These are phyloP conservation scores for Penicillium mononematosum DNA, from an alignment of 495 filamentous ascomycete genomes.

Conservation along the genomic window DNA sequence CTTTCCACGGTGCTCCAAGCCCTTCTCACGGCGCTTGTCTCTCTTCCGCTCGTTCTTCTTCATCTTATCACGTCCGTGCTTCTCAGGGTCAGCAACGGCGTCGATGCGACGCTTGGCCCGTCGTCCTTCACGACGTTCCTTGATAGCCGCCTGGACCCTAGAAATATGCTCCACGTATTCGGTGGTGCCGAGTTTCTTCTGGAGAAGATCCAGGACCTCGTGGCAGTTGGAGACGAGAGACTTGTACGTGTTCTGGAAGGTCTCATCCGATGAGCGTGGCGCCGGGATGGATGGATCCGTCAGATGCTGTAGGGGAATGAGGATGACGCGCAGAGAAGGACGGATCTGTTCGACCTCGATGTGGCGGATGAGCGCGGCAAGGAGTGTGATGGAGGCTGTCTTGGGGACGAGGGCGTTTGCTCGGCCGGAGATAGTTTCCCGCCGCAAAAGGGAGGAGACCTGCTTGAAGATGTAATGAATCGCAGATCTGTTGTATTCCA, in stretches of 20 bases:
- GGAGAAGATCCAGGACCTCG: slow-evolving; percentile 70
- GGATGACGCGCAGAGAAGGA: slow-evolving; percentile 59
- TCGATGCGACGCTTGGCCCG: slow-evolving; percentile 83
- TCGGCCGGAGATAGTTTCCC: slow-evolving; percentile 65
- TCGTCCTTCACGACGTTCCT: slow-evolving; percentile 66
- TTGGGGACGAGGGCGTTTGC: slow-evolving; percentile 65
- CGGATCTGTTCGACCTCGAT: slow-evolving; percentile 56
- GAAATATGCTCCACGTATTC: slow-evolving; percentile 69
- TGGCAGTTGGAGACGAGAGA: slow-evolving; percentile 63
- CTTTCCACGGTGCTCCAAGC: slow-evolving; percentile 62
- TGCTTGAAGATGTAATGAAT: slow-evolving; percentile 72
- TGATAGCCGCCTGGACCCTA: slow-evolving; percentile 65
- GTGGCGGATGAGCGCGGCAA: slow-evolving; percentile 59
- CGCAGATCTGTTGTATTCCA: slow-evolving; percentile 41
- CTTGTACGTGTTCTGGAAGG: slow-evolving; percentile 66
- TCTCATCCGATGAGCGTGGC: slow-evolving; percentile 62
- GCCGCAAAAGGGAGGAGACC: slow-evolving; percentile 72
- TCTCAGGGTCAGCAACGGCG: slow-evolving; percentile 77
- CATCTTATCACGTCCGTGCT: slow-evolving; percentile 72
- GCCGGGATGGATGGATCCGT: slow-evolving; percentile 73
- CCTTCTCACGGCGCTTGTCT: slow-evolving; percentile 75
- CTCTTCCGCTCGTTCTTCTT: slow-evolving; percentile 84
- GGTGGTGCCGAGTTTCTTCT: slow-evolving; percentile 79
- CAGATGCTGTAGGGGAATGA: slow-evolving; percentile 79
- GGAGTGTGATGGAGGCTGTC: slow-evolving; percentile 69